Conservation (phyloP, 2,329 filamentous ascomycete species). For the Periconia macrospinosa region DNA sequence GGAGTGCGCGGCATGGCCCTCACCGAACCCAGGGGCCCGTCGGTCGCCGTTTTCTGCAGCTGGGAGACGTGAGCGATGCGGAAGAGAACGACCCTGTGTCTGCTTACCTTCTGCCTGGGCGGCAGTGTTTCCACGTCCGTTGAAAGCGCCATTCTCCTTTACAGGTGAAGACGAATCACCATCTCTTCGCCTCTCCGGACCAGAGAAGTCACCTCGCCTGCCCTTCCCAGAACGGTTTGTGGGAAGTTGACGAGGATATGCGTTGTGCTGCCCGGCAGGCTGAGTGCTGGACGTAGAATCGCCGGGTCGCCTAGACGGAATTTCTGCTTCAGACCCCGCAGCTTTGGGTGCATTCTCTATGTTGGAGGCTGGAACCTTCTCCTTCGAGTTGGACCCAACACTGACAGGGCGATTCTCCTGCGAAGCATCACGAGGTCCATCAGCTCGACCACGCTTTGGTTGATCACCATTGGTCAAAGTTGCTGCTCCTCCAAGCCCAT, state of each 20-base stretch:
- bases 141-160: constrained; percentile 32
- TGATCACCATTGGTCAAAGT: constrained; percentile 32
- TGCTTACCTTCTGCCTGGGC: constrained; percentile 38
- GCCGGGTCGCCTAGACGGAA: constrained; percentile 22
- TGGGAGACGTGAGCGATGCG: constrained; percentile 1
- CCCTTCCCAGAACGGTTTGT: constrained; percentile 30
- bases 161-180: constrained; percentile 29
- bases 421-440: constrained; percentile 31
- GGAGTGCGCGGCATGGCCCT: constrained; percentile 30
- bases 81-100: not conserved
- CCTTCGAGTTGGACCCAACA: constrained; percentile 34
- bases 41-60: constrained; percentile 31
- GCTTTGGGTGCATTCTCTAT: constrained; percentile 30
- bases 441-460: constrained; percentile 35
- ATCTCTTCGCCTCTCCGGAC: constrained; percentile 36
- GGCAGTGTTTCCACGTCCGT: constrained; percentile 31
- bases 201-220: constrained; percentile 32
- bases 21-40: constrained; percentile 27
- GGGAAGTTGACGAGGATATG: constrained; percentile 34
- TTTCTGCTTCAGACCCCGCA: constrained; percentile 25
- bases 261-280: constrained; percentile 23
- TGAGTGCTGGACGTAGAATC: constrained; percentile 19
- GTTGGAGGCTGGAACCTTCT: constrained; percentile 22
- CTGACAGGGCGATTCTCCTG: constrained; percentile 41
- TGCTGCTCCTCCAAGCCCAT: constrained; percentile 20